Evolutionary conservation across 2,329 filamentous ascomycete species (phyloP).

Genomic region (Pestalotiopsis sp.): DNA sequence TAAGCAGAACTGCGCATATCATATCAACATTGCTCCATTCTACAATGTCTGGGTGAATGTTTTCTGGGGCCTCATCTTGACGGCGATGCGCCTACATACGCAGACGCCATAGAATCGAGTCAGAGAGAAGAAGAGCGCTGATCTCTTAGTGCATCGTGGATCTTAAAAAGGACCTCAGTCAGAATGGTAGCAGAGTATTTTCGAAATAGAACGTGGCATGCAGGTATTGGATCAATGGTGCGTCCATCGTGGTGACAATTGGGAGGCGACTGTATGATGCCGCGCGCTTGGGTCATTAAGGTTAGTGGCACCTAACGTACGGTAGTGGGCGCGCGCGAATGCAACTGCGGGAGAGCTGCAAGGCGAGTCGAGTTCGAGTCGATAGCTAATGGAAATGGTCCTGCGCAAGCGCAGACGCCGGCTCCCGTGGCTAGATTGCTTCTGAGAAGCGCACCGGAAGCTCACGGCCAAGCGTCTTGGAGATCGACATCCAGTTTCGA

Average conservation of each 20-base stretch:
- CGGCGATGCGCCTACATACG: no score
- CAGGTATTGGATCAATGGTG: neutral
- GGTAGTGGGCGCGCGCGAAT: neutral
- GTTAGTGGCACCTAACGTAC: neutral
- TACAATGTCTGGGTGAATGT: no score
- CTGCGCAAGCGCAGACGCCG: neutral
- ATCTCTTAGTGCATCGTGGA: no score
- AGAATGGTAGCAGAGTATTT: no score
- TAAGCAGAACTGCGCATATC: no score
- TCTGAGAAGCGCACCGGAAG: neutral
- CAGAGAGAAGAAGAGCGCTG: no score
- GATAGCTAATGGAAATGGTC: neutral
- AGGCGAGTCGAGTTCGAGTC: neutral
- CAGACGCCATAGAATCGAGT: no score
- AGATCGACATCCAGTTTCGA: neutral
- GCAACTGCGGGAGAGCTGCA: neutral
- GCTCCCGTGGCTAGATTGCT: neutral
- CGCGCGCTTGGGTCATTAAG: conserved; percentile 1
- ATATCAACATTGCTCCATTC: no score
- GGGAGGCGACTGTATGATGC: neutral
- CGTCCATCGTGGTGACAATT: neutral
- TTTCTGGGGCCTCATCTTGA: no score
- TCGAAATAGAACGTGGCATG: neutral
- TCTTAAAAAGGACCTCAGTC: no score
- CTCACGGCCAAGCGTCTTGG: neutral